Percentiles rank a stretch among this genome's conserved stretches.
Conservation (phyloP, 768 basidiomycete species). For the Dacryopinax primogenitus region DNA sequence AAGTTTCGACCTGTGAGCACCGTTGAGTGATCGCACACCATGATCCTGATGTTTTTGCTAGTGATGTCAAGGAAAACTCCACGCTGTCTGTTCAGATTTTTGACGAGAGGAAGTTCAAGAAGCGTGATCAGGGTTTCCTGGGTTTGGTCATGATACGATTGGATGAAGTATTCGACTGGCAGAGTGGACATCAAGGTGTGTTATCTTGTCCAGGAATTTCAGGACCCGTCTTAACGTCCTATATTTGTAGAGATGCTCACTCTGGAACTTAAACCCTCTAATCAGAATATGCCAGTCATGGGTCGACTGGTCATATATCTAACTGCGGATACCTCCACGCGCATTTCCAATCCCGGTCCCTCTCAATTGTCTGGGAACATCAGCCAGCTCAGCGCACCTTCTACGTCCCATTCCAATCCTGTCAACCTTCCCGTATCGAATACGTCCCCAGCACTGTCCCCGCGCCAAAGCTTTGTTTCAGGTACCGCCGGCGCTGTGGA, state of each 20-base stretch:
- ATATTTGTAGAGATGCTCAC: slow-evolving; percentile 47
- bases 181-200: slow-evolving; percentile 31
- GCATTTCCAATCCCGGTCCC: slow-evolving; percentile 24
- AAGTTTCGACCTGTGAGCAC: slow-evolving; percentile 66
- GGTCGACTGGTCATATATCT: slow-evolving; percentile 64
- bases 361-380: not conserved
- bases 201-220: not conserved
- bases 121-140: slow-evolving; percentile 62
- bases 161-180: slow-evolving; percentile 31
- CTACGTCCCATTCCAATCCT: not conserved
- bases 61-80: slow-evolving; percentile 60
- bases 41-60: slow-evolving; percentile 22
- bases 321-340: slow-evolving; percentile 30
- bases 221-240: not conserved
- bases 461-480: not conserved
- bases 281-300: slow-evolving; percentile 63
- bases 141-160: slow-evolving; percentile 38
- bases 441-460: not conserved
- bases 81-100: slow-evolving; percentile 75
- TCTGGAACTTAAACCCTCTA: slow-evolving; percentile 58
- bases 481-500: not conserved
- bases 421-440: not conserved
- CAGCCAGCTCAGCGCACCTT: not conserved
- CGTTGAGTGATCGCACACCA: slow-evolving; percentile 11
- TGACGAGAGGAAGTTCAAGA: slow-evolving; percentile 79